phyloP scores from a whole-genome alignment of 768 basidiomycete species.

The Tulasnella sp. region DNA sequence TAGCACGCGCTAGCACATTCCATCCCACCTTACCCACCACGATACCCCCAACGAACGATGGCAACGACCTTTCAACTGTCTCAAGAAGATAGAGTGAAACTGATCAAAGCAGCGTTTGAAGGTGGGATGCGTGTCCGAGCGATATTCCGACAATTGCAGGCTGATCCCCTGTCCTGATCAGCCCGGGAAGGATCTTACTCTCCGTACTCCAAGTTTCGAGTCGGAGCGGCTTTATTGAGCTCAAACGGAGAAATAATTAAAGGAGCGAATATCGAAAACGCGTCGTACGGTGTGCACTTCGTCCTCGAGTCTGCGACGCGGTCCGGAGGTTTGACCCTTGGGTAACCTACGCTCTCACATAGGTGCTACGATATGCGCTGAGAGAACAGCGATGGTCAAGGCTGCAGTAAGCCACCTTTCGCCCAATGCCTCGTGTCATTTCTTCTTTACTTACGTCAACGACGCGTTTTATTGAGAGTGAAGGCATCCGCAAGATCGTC shows the following conservation, averaged over 20 bases:
- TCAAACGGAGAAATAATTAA: conserved; percentile 60
- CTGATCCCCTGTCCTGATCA: conserved; percentile 12
- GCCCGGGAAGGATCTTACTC: conserved; percentile 54
- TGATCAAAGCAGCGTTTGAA: conserved; percentile 50
- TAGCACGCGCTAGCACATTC: neutral
- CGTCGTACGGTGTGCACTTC: conserved; percentile 57
- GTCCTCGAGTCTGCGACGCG: neutral
- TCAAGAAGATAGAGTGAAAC: conserved; percentile 32
- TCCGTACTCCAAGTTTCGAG: conserved; percentile 85
- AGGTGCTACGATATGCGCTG: conserved; percentile 91
- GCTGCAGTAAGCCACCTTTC: conserved; percentile 55
- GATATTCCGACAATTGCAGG: neutral
- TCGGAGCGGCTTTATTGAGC: conserved; percentile 76
- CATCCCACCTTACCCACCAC: neutral
- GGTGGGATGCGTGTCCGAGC: conserved; percentile 28
- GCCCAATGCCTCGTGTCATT: neutral
- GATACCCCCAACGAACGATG: neutral
- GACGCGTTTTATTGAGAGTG: conserved; percentile 57
- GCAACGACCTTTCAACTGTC: conserved; percentile 17
- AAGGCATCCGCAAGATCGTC: conserved; percentile 56
- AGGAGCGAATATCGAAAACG: conserved; percentile 92
- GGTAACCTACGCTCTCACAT: neutral
- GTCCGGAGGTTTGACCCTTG: neutral
- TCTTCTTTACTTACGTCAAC: neutral
- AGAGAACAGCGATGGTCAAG: conserved; percentile 90